Conservation (phyloP, 208 protist species). For the Leishmania lainsoni region DNA sequence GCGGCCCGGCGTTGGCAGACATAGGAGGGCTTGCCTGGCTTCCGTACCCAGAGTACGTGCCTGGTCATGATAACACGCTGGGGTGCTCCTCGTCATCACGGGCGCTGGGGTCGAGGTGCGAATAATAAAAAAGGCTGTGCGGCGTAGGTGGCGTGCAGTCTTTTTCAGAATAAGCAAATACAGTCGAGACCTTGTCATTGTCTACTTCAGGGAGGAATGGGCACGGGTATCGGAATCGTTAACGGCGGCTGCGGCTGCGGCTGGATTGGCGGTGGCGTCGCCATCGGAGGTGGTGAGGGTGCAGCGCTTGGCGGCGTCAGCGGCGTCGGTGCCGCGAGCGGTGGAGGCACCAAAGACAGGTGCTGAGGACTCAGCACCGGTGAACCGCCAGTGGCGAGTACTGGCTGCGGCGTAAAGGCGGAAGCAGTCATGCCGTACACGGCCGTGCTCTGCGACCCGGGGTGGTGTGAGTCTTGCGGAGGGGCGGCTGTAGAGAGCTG, state of each 20-base stretch:
- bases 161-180: not conserved
- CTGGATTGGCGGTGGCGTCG: not conserved
- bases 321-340: conserved; percentile 10
- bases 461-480: not conserved
- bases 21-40: not conserved
- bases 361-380: conserved; percentile 4
- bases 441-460: conserved; percentile 2
- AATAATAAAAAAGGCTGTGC: not conserved
- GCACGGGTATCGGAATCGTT: conserved; percentile 26
- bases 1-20: not conserved
- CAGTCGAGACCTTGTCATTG: no score
- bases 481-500: not conserved
- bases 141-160: not conserved
- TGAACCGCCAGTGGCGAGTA: not conserved
- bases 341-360: conserved; percentile 5
- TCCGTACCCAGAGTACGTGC: no score
- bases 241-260: conserved; percentile 7
- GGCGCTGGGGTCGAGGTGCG: not conserved
- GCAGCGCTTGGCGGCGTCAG: conserved; percentile 16
- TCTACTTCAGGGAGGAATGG: conserved; percentile 12
- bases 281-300: conserved; percentile 1
- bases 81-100: no score
- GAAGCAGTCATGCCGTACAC: not conserved
- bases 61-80: not conserved
- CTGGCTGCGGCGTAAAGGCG: not conserved